Base-by-base conservation (phyloP, 345 rosid genomes). In the Boechera divaricarpa region DNA sequence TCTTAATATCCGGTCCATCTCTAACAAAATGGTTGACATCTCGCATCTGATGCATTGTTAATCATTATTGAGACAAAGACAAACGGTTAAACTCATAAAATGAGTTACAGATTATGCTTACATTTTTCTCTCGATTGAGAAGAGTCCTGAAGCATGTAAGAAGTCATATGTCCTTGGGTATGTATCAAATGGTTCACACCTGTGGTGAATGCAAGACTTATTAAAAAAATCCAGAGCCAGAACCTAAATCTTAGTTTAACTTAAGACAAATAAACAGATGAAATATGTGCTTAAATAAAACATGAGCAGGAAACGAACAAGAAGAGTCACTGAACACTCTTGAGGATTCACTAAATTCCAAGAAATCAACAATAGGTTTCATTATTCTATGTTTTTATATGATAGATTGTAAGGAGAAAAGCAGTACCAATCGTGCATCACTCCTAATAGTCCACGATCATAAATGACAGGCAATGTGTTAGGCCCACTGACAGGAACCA, bases 171-270 rank as follows among this genome's bases (percentile, higher is more conserved):
- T 93, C 83, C 99, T 90, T 66, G 98, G 99, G 69, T 95, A 95
- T 7, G 98, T 95, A 80, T 95, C 99, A 72, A 95, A 93, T 52
- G 98, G 83, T 77, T 95, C 99, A 84, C 99, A 95, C 99, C 99
- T 92, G 85, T 45, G 6, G 64, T 48, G 13, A 64, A 71, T 29
- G 44, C 36, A 45, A 6, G 4, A 39, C 33, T 47, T 56, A 10
- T 44, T 45, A 49, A 8, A 35, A 35, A 26, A 12, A 4, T 45
- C 32, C 4, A 15, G 38, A 70, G 38, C 28, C 51, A 59, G 48
- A 69, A 18, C 8, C 41, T 38, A 31, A 15, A 33, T 10, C 38
- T 31, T 57, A 45, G 60, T 67, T 47, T 45, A 31, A 8, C 69
- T 60, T 36, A 10, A 24, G 44, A 51, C 13, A 47, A 18, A 32